phyloP scores from a whole-genome alignment of 192 early-diverging fungal genomes.

The Linnemannia hyalina region DNA sequence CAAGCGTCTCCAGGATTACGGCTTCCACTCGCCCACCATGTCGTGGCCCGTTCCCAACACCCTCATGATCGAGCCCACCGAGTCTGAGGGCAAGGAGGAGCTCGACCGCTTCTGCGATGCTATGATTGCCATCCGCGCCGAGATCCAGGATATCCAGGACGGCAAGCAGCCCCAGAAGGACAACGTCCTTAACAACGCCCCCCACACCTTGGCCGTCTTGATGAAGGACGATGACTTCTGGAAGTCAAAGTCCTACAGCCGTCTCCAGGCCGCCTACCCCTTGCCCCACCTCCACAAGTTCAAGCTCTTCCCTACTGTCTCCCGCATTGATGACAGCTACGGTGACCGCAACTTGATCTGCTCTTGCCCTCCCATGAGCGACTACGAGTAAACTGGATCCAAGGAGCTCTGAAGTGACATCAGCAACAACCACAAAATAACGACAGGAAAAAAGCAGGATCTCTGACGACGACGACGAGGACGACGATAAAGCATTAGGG shows the following conservation, averaged over 20 bases:
- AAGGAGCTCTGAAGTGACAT: not conserved
- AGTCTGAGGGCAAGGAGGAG: constrained; percentile 94
- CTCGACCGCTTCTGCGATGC: constrained; percentile 98
- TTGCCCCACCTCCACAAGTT: constrained; percentile 81
- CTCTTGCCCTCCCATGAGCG: constrained; percentile 94
- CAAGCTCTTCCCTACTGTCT: constrained; percentile 99
- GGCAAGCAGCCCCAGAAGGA: constrained; percentile 87
- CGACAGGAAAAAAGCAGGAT: not conserved
- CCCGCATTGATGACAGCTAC: constrained; percentile 93
- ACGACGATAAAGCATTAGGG: not conserved
- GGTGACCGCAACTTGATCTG: constrained; percentile 96
- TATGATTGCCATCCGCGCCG: constrained; percentile 94
- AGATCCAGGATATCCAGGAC: constrained; percentile 91
- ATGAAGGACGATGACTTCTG: constrained; percentile 79
- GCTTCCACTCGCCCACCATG: constrained; percentile 99
- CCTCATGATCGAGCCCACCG: constrained; percentile 99
- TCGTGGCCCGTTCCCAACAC: constrained; percentile 99
- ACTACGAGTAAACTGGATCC: constrained; percentile 63
- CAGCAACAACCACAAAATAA: not conserved
- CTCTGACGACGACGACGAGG: not conserved
- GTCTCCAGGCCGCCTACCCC: constrained; percentile 94
- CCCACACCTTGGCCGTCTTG: constrained; percentile 87
- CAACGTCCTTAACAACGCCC: constrained; percentile 91
- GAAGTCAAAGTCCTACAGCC: constrained; percentile 85
- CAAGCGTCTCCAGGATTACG: constrained; percentile 99